Conservation (phyloP, 1,139 yeast species). For the Pichia sp. region DNA sequence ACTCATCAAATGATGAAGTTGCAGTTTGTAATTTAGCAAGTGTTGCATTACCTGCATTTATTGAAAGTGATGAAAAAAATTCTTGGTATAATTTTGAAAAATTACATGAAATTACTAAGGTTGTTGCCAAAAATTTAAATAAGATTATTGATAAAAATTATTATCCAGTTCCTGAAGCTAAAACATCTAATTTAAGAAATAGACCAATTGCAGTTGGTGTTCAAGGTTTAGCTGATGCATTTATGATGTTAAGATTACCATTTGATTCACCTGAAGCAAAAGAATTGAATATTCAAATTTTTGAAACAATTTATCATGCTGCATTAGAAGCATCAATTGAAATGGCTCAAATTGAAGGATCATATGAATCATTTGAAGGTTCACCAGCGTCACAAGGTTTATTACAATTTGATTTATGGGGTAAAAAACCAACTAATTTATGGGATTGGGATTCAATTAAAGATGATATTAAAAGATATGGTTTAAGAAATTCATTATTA, state of each 20-base stretch:
- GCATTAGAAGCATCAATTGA: constrained; percentile 53
- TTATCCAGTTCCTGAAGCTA: constrained; percentile 52
- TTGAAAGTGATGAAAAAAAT: constrained; percentile 36
- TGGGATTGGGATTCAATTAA: constrained; percentile 53
- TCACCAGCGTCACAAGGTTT: constrained; percentile 56
- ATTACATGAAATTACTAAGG: constrained; percentile 49
- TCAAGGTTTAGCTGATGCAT: constrained; percentile 57
- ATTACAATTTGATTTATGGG: constrained; percentile 54
- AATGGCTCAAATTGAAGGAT: constrained; percentile 43
- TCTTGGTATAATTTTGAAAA: constrained; percentile 48
- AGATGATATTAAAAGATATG: constrained; percentile 38
- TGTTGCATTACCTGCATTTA: constrained; percentile 52
- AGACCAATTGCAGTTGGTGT: constrained; percentile 61
- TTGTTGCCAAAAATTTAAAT: constrained; percentile 49
- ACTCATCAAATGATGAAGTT: constrained; percentile 50
- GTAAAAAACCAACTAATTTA: constrained; percentile 49
- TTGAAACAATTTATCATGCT: constrained; percentile 56
- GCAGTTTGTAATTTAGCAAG: constrained; percentile 61
- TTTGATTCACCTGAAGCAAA: constrained; percentile 54
- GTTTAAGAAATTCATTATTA: constrained; percentile 52
- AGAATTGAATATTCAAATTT: constrained; percentile 50
- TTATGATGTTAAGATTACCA: constrained; percentile 50
- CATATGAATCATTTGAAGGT: constrained; percentile 44
- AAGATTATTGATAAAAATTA: constrained; percentile 50
- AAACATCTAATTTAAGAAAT: constrained; percentile 46